Base-by-base conservation (phyloP, 352 stramenopile species). In the Globisporangium orthogonon region DNA sequence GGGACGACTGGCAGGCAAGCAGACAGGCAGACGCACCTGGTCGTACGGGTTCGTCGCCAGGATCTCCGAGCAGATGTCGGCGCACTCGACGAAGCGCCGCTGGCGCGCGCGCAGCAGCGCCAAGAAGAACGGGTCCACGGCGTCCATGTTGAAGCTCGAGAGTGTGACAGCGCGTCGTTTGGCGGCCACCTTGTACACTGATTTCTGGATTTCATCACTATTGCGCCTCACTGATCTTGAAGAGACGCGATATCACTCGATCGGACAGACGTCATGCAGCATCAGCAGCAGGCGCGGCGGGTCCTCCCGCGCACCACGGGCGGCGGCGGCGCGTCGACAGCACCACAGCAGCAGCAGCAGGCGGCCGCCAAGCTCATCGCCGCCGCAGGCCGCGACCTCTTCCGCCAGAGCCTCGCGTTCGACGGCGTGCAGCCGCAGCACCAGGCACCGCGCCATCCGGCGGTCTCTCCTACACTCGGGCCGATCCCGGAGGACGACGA, bases 91-190 rank as follows among this genome's bases (percentile, higher is more conserved):
- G 58, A 90, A 94, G 39, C 88, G 76, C 33, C 86, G 73, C 64
- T 94, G 78, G 14, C 85, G 79, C 23, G 73, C 71, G 35, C 85
- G 83, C 59, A 91, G 70, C 52, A 94, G 65, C 58, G 85, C 87
- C 72, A 94, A 70, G 68, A 87, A 97, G 67, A 96, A 89, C 46
- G 88, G 86, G 50, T 96, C 92, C 71, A 98, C 81, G 30, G 82
- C 69, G 56, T 91, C 80, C 52, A 90, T 43, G 40, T 66, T 67
- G 49, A 65, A 54, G 41, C 72, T 23, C 23, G 23, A 23, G 23
- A 23, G 23, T 23, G 23, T 23, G 23, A 23, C 23, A 23, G 23
- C 23, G 23, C 23, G 23, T 23, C 23, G 23, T 23, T 23, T 23
- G 23, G 23, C 23, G 23, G 23, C 23, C 23, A 23, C 23, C 23